Base-by-base conservation (phyloP, 2,329 filamentous ascomycete species). In the Leptographium procerum region DNA sequence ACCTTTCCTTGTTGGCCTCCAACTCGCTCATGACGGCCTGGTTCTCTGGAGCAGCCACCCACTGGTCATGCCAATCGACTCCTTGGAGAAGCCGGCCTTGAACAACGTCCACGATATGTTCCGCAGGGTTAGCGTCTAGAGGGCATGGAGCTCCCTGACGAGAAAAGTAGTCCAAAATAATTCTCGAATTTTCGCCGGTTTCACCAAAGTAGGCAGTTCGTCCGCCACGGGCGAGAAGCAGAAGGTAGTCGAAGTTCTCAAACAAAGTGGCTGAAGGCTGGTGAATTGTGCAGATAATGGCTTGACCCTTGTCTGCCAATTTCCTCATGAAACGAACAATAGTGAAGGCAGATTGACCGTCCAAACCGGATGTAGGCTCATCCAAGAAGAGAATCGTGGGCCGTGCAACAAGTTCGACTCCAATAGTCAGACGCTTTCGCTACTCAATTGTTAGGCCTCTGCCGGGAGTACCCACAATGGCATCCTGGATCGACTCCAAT, bases 381-480 rank as follows among this genome's bases (percentile, higher is more conserved):
- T 96, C 91, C 43, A 96, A 83, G 75, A 96, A 96, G 52, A 96
- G 82, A 55, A 96, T 78, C 40, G 89, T 85, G 6, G 92, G 92
- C 75, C 92, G 96, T 4, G 91, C 91, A 51, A 90, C 91, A 26
- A 97, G 80, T 70, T 96, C 92, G n/a, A 96, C 91, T 72, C 90
- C 92, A 62, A 96, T 45, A 0, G 91, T 96, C 6, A 96, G 79
- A 66, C 90, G 87, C 71, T 85, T 85, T 52, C 82, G 76, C 69
- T 86, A 82, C 66, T 86, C 83, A 11, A 84, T 81, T 67, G 88
- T 88, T 40, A 89, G 79, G 72, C 89, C 91, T 76, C 94, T 89
- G 61, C 91, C 91, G 9, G 89, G 89, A 33, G 95, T 87, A 78
- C 91, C 91, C 57, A 96, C 89, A 52, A 96, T 79, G 14, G 91